phyloP scores from a whole-genome alignment of 192 early-diverging fungal species.

The Mortierella alpina region DNA sequence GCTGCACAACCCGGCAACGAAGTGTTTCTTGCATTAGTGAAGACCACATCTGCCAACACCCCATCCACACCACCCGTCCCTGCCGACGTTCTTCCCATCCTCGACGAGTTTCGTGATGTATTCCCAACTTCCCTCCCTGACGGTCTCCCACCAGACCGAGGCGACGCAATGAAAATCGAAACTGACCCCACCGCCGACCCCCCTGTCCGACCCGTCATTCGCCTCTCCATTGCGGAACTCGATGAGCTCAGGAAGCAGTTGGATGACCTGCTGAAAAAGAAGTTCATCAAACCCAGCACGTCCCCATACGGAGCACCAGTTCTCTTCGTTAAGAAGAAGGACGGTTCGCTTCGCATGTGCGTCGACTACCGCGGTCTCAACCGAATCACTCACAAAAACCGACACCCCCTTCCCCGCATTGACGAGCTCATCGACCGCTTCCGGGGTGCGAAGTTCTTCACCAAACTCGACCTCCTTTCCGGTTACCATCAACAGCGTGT shows the following conservation, averaged over 20 bases:
- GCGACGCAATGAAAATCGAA: too few relatives aligned
- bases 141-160: neutral
- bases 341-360: conserved; percentile 54
- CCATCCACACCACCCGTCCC: neutral
- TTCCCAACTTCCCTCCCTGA: neutral
- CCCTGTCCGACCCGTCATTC: neutral
- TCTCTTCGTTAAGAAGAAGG: conserved; percentile 61
- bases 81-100: neutral
- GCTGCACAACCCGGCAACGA: conserved; percentile 6
- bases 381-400: conserved; percentile 54
- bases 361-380: conserved; percentile 62
- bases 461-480: conserved; percentile 44
- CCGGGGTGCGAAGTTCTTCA: conserved; percentile 35
- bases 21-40: neutral
- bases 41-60: neutral
- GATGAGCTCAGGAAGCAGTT: conserved; percentile 2
- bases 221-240: neutral
- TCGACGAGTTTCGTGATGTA: neutral
- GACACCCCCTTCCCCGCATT: conserved; percentile 61
- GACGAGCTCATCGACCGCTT: conserved; percentile 57
- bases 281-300: conserved; percentile 34
- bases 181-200: neutral
- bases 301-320: conserved; percentile 54
- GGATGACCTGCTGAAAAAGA: conserved; percentile 26
- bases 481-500: too few relatives aligned